Percentiles rank a stretch among this genome's conserved stretches.
These are phyloP conservation scores for Senna tora DNA, from an alignment of 306 rosid species.

Conservation along the genomic window DNA sequence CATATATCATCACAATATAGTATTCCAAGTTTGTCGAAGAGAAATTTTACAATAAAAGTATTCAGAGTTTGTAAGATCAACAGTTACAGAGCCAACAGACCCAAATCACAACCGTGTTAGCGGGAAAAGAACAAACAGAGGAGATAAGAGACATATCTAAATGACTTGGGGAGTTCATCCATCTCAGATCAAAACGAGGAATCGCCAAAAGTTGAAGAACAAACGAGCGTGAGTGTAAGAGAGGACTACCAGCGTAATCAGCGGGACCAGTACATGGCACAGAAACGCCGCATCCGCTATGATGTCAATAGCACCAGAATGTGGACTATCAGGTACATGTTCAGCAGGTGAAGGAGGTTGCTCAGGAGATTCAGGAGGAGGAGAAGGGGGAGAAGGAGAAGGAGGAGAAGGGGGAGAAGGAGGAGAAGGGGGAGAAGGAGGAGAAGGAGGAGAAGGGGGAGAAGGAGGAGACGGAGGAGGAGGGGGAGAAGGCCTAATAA, in stretches of 20 bases:
- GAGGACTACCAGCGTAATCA: slow-evolving; percentile 37
- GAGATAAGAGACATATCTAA: slow-evolving; percentile 1
- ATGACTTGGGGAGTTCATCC: background rate
- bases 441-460: background rate
- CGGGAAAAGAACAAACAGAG: background rate
- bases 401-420: background rate
- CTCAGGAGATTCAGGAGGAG: background rate
- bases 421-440: background rate
- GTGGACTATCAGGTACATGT: slow-evolving; percentile 19
- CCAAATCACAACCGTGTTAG: background rate
- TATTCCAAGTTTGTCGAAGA: background rate
- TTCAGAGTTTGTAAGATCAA: background rate
- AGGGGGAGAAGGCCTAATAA: background rate
- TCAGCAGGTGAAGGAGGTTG: background rate
- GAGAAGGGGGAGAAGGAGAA: slow-evolving; percentile 1
- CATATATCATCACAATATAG: background rate
- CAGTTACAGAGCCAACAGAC: slow-evolving; percentile 2
- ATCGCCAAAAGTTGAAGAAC: slow-evolving; percentile 21
- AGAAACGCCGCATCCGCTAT: background rate
- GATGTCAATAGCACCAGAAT: slow-evolving; percentile 26
- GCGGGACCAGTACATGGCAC: slow-evolving; percentile 10
- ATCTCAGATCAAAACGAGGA: slow-evolving; percentile 23
- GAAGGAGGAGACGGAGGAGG: background rate
- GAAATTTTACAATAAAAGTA: background rate
- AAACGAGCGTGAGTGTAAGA: slow-evolving; percentile 1